Percentiles rank a stretch among this genome's conserved stretches.
Conservation (phyloP, 2,329 filamentous ascomycete genomes). For the Penicillium sp. region DNA sequence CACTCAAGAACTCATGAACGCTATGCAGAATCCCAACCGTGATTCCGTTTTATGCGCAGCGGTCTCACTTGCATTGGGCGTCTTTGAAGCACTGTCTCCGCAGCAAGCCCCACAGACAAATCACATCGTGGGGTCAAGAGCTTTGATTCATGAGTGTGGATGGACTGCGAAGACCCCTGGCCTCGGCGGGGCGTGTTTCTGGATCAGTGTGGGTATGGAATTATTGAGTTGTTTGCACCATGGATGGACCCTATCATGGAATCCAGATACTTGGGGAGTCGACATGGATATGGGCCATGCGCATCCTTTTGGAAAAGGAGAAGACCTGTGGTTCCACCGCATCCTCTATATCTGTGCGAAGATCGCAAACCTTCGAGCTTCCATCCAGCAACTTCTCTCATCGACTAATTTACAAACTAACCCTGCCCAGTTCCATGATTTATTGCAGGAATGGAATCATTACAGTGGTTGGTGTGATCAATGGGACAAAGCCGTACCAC, state of each 20-base stretch:
- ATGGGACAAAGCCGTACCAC: slow-evolving; percentile 76
- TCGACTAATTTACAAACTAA: slow-evolving; percentile 49
- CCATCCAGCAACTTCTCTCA: slow-evolving; percentile 61
- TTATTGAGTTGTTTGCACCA: slow-evolving; percentile 83
- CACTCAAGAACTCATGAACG: slow-evolving; percentile 71
- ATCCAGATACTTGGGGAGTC: slow-evolving; percentile 85
- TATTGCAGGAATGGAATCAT: slow-evolving; percentile 72
- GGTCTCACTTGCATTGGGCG: slow-evolving; percentile 82
- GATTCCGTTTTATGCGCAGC: slow-evolving; percentile 82
- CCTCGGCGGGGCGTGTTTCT: slow-evolving; percentile 85
- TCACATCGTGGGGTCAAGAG: slow-evolving; percentile 80
- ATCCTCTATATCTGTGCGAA: slow-evolving; percentile 88
- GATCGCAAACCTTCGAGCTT: slow-evolving; percentile 78
- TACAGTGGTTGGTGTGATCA: slow-evolving; percentile 78
- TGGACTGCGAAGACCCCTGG: slow-evolving; percentile 80
- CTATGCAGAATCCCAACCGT: slow-evolving; percentile 78
- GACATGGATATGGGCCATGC: slow-evolving; percentile 69
- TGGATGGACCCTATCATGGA: slow-evolving; percentile 83
- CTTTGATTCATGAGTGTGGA: slow-evolving; percentile 82
- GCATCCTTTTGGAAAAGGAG: slow-evolving; percentile 58
- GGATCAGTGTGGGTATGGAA: slow-evolving; percentile 89
- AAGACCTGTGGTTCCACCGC: slow-evolving; percentile 83
- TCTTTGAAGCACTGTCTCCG: slow-evolving; percentile 91
- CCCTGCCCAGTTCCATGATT: slow-evolving; percentile 64
- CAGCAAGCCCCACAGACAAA: slow-evolving; percentile 77